Percentiles rank a stretch among this genome's conserved stretches.
Conservation (phyloP, 2,329 filamentous ascomycete species). For the Balansia obtecta region DNA sequence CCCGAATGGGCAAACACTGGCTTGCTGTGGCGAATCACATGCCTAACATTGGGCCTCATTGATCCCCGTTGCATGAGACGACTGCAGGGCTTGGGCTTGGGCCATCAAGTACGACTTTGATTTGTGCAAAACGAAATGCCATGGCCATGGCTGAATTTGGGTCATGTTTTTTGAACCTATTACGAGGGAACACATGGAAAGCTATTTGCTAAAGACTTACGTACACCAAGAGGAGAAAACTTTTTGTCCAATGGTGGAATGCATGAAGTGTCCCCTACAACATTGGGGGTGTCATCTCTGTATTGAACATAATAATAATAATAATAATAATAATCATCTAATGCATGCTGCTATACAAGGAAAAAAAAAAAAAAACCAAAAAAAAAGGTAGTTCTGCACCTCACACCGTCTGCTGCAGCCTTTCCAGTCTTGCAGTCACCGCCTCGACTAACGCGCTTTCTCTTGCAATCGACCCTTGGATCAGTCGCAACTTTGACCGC, state of each 20-base stretch:
- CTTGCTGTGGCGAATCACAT: background rate
- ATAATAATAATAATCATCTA: no score
- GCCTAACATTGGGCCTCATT: background rate
- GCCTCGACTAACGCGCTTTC: slow-evolving; percentile 58
- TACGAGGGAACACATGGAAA: background rate
- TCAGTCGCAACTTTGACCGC: slow-evolving; percentile 49
- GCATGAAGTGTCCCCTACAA: background rate
- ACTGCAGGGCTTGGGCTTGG: background rate
- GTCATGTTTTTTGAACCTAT: background rate
- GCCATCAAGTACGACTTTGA: background rate
- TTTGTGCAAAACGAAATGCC: background rate
- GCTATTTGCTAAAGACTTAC: background rate
- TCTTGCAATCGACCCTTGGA: slow-evolving; percentile 49
- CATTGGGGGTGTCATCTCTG: background rate
- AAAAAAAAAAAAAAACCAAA: background rate
- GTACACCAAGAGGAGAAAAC: background rate
- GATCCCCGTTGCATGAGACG: background rate
- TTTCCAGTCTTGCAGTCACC: slow-evolving; percentile 48
- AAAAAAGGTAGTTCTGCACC: no score
- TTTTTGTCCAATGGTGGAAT: background rate
- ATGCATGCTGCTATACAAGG: background rate
- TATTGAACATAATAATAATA: background rate
- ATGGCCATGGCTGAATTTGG: background rate
- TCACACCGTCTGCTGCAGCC: slow-evolving; percentile 30
- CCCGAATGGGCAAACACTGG: no score